phyloP scores from a whole-genome alignment of 805 yeast genomes.

The Candida namnaoensis region DNA sequence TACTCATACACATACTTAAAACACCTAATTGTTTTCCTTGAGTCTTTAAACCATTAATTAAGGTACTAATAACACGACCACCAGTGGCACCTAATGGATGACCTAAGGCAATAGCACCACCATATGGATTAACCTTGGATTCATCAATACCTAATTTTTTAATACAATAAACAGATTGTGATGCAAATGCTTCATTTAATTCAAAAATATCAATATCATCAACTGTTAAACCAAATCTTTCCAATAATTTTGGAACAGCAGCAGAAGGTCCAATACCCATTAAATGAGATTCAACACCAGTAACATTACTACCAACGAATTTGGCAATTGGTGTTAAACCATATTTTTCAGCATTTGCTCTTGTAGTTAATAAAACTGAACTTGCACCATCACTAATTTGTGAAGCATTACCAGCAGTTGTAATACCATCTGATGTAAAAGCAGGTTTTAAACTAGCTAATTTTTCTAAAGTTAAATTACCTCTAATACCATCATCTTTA shows the following conservation, averaged over 20 bases:
- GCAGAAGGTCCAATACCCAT: constrained; percentile 96
- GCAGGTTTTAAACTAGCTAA: constrained; percentile 74
- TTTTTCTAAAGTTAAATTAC: constrained; percentile 67
- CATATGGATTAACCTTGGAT: constrained; percentile 77
- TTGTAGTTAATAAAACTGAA: constrained; percentile 70
- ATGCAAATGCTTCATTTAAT: constrained; percentile 95
- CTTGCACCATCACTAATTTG: constrained; percentile 94
- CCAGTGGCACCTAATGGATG: constrained; percentile 84
- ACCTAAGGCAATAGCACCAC: constrained; percentile 96
- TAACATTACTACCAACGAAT: constrained; percentile 63
- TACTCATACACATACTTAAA: constrained; percentile 31
- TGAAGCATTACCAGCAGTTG: constrained; percentile 92
- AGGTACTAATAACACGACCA: constrained; percentile 30
- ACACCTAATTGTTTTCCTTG: constrained; percentile 25
- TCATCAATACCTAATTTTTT: constrained; percentile 55
- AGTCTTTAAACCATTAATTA: constrained; percentile 23
- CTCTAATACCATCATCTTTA: constrained; percentile 78
- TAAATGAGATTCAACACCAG: constrained; percentile 89
- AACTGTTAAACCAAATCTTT: constrained; percentile 43
- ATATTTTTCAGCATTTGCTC: constrained; percentile 68
- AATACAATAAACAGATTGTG: constrained; percentile 80
- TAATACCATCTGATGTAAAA: constrained; percentile 63
- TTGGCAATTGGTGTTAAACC: constrained; percentile 66
- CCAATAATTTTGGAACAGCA: constrained; percentile 77
- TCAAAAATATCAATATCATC: constrained; percentile 71